These are phyloP conservation scores for Leptodontidium sp. DNA, from an alignment of 2,329 filamentous ascomycete genomes.

Conservation along the genomic window DNA sequence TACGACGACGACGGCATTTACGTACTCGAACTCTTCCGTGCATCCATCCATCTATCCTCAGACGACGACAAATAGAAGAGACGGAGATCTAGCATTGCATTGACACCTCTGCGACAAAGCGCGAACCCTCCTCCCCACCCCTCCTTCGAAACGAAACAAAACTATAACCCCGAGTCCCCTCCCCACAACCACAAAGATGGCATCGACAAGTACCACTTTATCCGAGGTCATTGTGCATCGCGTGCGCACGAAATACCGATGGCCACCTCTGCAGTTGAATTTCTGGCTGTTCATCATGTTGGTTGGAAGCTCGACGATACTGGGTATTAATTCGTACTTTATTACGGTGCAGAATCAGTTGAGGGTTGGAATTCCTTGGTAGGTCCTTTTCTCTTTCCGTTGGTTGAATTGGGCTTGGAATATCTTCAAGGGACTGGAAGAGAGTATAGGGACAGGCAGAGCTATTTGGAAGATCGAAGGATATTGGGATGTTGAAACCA, in stretches of 20 bases:
- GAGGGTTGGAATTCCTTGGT: slow-evolving; percentile 66
- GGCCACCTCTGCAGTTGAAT: slow-evolving; percentile 73
- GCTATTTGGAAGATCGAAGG: neutral
- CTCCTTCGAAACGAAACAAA: neutral
- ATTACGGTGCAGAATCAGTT: slow-evolving; percentile 65
- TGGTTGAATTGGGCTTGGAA: neutral
- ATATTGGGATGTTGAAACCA: neutral
- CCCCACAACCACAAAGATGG: slow-evolving; percentile 34
- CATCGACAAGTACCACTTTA: slow-evolving; percentile 39
- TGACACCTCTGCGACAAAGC: slow-evolving; percentile 1
- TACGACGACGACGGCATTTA: neutral
- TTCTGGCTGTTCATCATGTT: slow-evolving; percentile 74
- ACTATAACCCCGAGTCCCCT: neutral
- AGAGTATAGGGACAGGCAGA: neutral
- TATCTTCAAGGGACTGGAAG: no score
- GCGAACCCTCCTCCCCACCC: neutral
- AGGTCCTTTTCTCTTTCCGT: slow-evolving; percentile 40
- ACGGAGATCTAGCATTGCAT: neutral
- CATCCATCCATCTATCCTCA: neutral
- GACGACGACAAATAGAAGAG: neutral
- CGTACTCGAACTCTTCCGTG: neutral
- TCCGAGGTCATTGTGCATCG: slow-evolving; percentile 42
- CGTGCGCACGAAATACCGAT: slow-evolving; percentile 61
- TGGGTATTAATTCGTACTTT: slow-evolving; percentile 69
- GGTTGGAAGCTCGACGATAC: slow-evolving; percentile 62